Evolutionary conservation across 495 filamentous ascomycete species (phyloP).

Genomic region (Cryomyces minteri): DNA sequence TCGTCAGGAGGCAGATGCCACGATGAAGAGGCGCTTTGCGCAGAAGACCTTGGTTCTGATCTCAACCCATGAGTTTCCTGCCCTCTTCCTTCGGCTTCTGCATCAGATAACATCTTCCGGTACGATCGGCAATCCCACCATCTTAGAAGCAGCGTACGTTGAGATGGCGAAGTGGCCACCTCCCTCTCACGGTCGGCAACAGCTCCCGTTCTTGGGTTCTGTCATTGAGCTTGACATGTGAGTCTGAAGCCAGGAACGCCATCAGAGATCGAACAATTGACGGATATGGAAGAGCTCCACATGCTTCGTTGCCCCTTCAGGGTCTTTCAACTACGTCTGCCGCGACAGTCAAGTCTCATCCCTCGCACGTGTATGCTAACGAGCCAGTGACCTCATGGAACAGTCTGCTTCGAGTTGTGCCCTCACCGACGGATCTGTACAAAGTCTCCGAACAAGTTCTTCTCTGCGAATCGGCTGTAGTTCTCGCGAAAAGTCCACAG

Average conservation of each 20-base stretch:
- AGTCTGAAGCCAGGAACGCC: slow-evolving; percentile 1
- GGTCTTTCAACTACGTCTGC: slow-evolving; percentile 9
- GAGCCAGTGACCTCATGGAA: slow-evolving; percentile 16
- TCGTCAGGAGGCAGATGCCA: slow-evolving; percentile 15
- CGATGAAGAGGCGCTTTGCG: slow-evolving; percentile 17
- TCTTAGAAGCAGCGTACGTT: slow-evolving; percentile 11
- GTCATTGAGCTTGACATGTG: slow-evolving; percentile 13
- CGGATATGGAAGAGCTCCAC: slow-evolving; percentile 5
- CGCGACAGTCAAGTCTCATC: background rate
- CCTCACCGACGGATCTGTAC: slow-evolving; percentile 15
- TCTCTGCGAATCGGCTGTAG: slow-evolving; percentile 15
- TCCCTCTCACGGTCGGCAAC: slow-evolving; percentile 12
- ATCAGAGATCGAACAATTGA: background rate
- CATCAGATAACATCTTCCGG: slow-evolving; percentile 10
- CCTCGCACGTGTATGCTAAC: slow-evolving; percentile 11
- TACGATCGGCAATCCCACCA: slow-evolving; percentile 11
- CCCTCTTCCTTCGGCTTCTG: slow-evolving; percentile 13
- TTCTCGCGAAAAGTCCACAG: slow-evolving; percentile 17
- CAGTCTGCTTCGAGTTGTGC: slow-evolving; percentile 10
- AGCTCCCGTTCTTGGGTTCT: slow-evolving; percentile 15
- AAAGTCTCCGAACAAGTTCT: slow-evolving; percentile 16
- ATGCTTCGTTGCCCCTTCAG: slow-evolving; percentile 17
- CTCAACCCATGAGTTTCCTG: slow-evolving; percentile 14
- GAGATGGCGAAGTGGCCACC: slow-evolving; percentile 14
- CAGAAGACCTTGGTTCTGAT: slow-evolving; percentile 14